Conservation (phyloP, 2,329 filamentous ascomycete genomes). For the Dactylellina sp. region DNA sequence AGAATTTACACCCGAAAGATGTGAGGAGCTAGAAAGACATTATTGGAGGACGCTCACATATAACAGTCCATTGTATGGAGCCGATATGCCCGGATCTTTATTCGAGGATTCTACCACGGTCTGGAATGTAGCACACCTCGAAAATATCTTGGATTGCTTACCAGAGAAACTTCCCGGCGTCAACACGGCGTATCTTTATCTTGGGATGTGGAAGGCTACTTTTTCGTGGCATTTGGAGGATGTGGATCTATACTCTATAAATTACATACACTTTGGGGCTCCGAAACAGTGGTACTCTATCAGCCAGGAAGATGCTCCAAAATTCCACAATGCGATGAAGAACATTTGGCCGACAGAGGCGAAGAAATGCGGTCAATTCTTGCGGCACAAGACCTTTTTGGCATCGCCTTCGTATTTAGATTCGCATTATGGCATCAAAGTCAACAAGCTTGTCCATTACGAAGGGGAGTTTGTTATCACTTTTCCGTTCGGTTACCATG, state of each 20-base stretch:
- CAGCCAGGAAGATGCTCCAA: slow-evolving; percentile 90
- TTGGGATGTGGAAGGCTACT: slow-evolving; percentile 99
- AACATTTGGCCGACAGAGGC: slow-evolving; percentile 93
- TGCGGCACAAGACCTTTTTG: slow-evolving; percentile 96
- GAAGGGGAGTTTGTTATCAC: slow-evolving; percentile 99
- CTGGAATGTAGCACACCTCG: slow-evolving; percentile 96
- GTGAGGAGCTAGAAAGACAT: slow-evolving; percentile 89
- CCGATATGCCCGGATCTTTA: slow-evolving; percentile 93
- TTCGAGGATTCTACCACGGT: slow-evolving; percentile 85
- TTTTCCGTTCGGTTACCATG: slow-evolving; percentile 98
- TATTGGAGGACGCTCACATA: slow-evolving; percentile 99
- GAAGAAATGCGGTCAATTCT: slow-evolving; percentile 94
- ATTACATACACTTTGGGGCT: slow-evolving; percentile 98
- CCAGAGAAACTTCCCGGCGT: slow-evolving; percentile 97
- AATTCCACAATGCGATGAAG: slow-evolving; percentile 95
- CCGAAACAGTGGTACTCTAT: slow-evolving; percentile 99
- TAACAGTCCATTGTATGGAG: slow-evolving; percentile 92
- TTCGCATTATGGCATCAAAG: slow-evolving; percentile 86
- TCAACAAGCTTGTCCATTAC: slow-evolving; percentile 94
- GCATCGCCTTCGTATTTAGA: slow-evolving; percentile 90
- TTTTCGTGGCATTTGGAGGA: slow-evolving; percentile 99
- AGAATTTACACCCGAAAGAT: slow-evolving; percentile 89
- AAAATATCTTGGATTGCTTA: slow-evolving; percentile 91
- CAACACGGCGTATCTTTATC: slow-evolving; percentile 96
- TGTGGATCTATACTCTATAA: slow-evolving; percentile 99